Base-by-base conservation (phyloP, 495 filamentous ascomycete species). In the Terfezia claveryi region DNA sequence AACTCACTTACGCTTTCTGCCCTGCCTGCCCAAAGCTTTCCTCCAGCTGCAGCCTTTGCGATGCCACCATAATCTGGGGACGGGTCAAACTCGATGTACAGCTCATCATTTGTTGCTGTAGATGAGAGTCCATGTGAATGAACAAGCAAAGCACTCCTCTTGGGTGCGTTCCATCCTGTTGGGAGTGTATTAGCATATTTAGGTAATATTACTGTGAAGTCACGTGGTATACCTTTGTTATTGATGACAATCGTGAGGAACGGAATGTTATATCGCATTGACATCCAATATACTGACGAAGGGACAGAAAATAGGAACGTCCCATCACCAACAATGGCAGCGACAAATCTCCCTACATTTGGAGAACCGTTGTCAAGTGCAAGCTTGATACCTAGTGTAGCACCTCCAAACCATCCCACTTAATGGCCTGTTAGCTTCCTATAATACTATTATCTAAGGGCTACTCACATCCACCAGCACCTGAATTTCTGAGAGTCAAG, bases 321-420 rank as follows among this genome's bases (percentile, higher is more conserved):
- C 10, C 89, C 89, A 55, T 96, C 89, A 16, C 89, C 89, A 1
- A 94, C 89, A 49, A 96, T 82, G 59, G 94, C 87, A 55, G 83
- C 83, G 3, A 96, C 86, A 61, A 96, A 94, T 61, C 85, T 84
- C 23, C 76, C 75, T 20, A 70, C 68, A 27, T 77, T 75, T 49
- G 67, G 70, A 32, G 73, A 68, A 49, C 81, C 71, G 23, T 66
- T 67, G 54, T 87, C 81, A 0, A 78, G 75, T 6, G 87, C 89
- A 23, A 96, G 75, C 66, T 94, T 94, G 65, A 94, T 85, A 14
- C 89, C 89, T 4, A 93, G 68, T 2, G 84, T 78, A 55, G 76
- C 89, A 49, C 89, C 89, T 20, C 89, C 89, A n/a, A 83, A 89
- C 89, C 89, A 96, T 17, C 89, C 89, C 0, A 95, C 41, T 46